Conservation (phyloP, 2,329 filamentous ascomycete species). For the Ceratocystis ficicola region DNA sequence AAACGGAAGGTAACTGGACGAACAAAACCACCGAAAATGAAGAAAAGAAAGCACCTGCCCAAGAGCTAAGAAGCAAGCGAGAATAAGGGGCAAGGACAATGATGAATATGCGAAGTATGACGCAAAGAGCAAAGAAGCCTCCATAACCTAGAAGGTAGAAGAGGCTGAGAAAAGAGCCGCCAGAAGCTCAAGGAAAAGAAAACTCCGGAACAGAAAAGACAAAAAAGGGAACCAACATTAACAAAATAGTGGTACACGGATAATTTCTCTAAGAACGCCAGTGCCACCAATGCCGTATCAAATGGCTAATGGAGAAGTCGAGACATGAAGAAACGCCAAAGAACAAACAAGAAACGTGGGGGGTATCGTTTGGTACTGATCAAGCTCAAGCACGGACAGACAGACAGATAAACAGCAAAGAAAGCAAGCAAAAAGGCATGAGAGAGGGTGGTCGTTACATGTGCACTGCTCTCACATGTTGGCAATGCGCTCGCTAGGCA, state of each 20-base stretch:
- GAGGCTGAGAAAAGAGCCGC: constrained; percentile 10
- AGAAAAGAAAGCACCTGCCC: constrained; percentile 5
- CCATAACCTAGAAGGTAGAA: constrained; percentile 12
- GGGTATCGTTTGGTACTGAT: constrained; percentile 23
- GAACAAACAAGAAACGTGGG: constrained; percentile 22
- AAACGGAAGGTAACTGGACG: constrained; percentile 1
- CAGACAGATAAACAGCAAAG: constrained; percentile 18
- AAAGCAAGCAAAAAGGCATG: constrained; percentile 18
- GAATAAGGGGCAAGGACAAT: constrained; percentile 2
- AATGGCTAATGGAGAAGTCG: constrained; percentile 12
- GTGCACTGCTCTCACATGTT: constrained; percentile 35
- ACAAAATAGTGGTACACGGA: constrained; percentile 22
- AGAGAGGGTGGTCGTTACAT: neutral
- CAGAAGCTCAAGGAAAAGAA: constrained; percentile 18
- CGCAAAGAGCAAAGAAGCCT: constrained; percentile 14
- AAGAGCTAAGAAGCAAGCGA: constrained; percentile 10
- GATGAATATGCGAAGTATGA: constrained; percentile 14
- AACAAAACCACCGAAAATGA: neutral
- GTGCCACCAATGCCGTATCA: constrained; percentile 14
- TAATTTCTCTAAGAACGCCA: constrained; percentile 16
- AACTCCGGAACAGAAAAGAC: constrained; percentile 11
- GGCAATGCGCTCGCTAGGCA: constrained; percentile 48
- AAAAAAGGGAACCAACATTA: constrained; percentile 14
- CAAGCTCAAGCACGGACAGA: constrained; percentile 20
- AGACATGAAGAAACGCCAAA: constrained; percentile 19